A percentile compares a stretch with the other conserved stretches of the same genome.
These are phyloP conservation scores for Graphilbum sp. DNA, from an alignment of 2,329 filamentous ascomycete genomes.

Conservation along the genomic window DNA sequence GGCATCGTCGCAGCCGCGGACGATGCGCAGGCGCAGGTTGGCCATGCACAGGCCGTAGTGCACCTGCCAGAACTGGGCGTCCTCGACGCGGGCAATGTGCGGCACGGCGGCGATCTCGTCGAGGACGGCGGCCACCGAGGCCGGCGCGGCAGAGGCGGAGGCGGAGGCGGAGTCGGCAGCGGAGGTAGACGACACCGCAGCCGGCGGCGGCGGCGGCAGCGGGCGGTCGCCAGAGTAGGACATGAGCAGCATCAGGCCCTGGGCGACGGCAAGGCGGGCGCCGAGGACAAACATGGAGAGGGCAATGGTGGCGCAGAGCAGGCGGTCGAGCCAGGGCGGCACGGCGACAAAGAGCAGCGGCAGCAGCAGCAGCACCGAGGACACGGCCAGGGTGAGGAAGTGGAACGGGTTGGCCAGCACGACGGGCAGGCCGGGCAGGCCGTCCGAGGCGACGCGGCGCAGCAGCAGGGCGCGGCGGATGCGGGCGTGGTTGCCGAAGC, in stretches of 20 bases:
- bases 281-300: conserved; percentile 80
- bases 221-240: conserved; percentile 41
- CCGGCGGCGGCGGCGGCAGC: neutral
- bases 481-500: conserved; percentile 76
- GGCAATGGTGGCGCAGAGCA: conserved; percentile 68
- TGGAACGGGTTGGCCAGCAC: conserved; percentile 92
- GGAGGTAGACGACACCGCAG: neutral
- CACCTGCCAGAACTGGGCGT: conserved; percentile 96
- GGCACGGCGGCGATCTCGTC: conserved; percentile 72
- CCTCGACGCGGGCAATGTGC: conserved; percentile 60
- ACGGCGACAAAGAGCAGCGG: conserved; percentile 68
- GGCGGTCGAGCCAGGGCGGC: conserved; percentile 68
- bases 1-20: conserved; percentile 51
- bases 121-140: conserved; percentile 57
- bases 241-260: conserved; percentile 94
- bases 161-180: neutral
- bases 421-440: conserved; percentile 41
- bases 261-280: conserved; percentile 62
- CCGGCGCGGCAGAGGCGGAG: conserved; percentile 15
- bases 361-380: conserved; percentile 54
- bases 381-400: conserved; percentile 82
- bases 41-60: conserved; percentile 96
- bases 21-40: conserved; percentile 66
- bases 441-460: neutral
- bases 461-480: conserved; percentile 69